Evolutionary conservation across 2,329 filamentous ascomycete genomes (phyloP).

Genomic region (Fusarium aywerte): DNA sequence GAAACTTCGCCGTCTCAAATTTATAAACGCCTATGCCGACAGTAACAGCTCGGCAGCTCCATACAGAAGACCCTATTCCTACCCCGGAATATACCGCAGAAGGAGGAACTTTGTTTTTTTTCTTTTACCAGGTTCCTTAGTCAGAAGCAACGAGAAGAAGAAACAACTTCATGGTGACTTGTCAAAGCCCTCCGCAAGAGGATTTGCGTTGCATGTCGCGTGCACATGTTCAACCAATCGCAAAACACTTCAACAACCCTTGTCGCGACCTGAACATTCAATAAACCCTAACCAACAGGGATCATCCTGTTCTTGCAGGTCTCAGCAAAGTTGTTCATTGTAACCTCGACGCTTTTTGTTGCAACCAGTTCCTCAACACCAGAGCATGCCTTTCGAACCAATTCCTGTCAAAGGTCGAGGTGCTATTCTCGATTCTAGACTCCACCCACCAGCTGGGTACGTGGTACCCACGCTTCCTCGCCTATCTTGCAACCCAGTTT

Average conservation of each 20-base stretch:
- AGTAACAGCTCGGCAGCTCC: not conserved
- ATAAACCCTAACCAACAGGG: slow-evolving; percentile 30
- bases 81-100: not conserved
- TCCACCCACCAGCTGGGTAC: slow-evolving; percentile 7
- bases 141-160: slow-evolving; percentile 21
- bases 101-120: not conserved
- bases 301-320: slow-evolving; percentile 10
- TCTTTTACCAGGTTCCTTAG: not conserved
- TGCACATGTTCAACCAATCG: slow-evolving; percentile 30
- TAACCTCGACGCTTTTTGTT: slow-evolving; percentile 1
- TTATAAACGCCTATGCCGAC: not conserved
- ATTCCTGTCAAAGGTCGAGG: not conserved
- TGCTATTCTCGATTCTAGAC: not conserved
- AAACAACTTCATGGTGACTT: slow-evolving; percentile 3
- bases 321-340: not conserved
- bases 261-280: slow-evolving; percentile 31
- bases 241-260: slow-evolving; percentile 14
- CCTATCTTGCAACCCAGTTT: slow-evolving; percentile 30
- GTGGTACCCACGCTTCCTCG: slow-evolving; percentile 20
- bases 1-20: not conserved
- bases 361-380: not conserved
- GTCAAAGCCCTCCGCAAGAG: slow-evolving; percentile 2
- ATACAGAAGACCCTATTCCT: not conserved
- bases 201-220: slow-evolving; percentile 30
- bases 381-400: not conserved